phyloP scores from a whole-genome alignment of 2,329 filamentous ascomycete genomes.

The Xylariaceae sp. region DNA sequence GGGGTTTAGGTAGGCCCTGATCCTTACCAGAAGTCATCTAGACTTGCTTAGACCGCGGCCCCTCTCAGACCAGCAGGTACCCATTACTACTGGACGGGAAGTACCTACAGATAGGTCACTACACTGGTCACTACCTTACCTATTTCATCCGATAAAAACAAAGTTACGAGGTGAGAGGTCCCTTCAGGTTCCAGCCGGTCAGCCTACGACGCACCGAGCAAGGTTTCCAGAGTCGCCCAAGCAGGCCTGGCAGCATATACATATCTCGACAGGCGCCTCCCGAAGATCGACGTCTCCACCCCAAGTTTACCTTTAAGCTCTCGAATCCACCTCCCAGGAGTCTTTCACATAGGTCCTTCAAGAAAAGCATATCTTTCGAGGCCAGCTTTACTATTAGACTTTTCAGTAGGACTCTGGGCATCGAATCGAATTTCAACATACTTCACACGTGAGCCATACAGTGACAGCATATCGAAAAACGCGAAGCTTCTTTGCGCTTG shows the following conservation, averaged over 20 bases:
- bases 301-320: conserved; percentile 21
- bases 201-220: conserved; percentile 16
- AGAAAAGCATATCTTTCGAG: conserved; percentile 3
- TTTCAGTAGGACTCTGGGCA: background rate
- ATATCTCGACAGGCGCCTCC: conserved; percentile 31
- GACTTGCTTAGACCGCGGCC: conserved; percentile 13
- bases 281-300: conserved; percentile 32
- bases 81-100: background rate
- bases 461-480: background rate
- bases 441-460: background rate
- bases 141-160: conserved; percentile 4
- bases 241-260: conserved; percentile 27
- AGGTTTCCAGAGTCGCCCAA: conserved; percentile 19
- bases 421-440: background rate
- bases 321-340: conserved; percentile 17
- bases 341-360: conserved; percentile 5
- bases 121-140: background rate
- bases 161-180: conserved; percentile 1
- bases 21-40: conserved; percentile 18
- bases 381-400: conserved; percentile 1
- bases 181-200: background rate
- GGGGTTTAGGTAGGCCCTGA: conserved; percentile 18
- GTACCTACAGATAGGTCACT: background rate
- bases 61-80: background rate
- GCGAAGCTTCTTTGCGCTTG: background rate